Conservation (phyloP, 164 flowering plant genomes). For the Magnolia officinalis region DNA sequence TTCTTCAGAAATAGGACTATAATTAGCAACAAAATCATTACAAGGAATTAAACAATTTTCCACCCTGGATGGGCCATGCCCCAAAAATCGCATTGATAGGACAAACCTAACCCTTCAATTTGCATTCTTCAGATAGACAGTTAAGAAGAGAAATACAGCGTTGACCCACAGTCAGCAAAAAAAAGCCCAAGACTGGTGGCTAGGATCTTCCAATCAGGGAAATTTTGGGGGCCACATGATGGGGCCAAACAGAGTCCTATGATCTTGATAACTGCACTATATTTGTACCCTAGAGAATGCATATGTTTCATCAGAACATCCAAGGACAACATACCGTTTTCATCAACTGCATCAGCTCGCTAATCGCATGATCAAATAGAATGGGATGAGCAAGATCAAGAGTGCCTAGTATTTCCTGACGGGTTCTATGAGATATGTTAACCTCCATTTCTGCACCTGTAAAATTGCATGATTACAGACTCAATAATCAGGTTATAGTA, state of each 20-base stretch:
- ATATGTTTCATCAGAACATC: no score
- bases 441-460: conserved; percentile 84
- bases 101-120: no score
- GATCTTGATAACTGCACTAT: no score
- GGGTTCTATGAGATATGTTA: conserved; percentile 65
- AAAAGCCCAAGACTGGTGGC: no score
- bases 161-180: no score
- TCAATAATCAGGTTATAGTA: neutral
- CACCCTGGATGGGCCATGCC: no score
- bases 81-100: no score
- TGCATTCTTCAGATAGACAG: no score
- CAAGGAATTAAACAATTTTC: neutral
- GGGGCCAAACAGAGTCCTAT: neutral
- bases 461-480: neutral
- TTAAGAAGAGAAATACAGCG: no score
- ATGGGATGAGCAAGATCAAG: conserved; percentile 53
- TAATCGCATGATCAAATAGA: conserved; percentile 55
- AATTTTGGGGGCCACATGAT: neutral
- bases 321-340: conserved; percentile 44
- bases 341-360: conserved; percentile 73
- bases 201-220: no score
- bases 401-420: conserved; percentile 66
- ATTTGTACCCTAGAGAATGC: no score
- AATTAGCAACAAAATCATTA: neutral
- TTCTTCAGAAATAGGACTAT: conserved; percentile 36